Conservation (phyloP, 495 filamentous ascomycete species). For the Podospora fimiseda region DNA sequence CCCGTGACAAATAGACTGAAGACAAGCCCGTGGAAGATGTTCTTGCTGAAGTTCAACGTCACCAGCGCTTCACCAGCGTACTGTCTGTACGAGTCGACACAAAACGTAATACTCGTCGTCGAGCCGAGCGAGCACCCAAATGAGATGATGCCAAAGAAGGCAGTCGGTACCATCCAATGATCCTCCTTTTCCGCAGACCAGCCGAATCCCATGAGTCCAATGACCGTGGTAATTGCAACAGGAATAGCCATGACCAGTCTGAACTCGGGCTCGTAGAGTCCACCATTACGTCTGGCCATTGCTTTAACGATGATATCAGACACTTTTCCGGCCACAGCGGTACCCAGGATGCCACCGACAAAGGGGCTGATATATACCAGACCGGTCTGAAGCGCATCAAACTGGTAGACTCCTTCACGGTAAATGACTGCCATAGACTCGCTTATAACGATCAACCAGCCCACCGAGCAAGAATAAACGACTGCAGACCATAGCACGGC, state of each 20-base stretch:
- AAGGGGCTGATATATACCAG: constrained; percentile 89
- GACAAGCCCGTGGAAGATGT: constrained; percentile 80
- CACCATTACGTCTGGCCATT: constrained; percentile 80
- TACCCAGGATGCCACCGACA: constrained; percentile 81
- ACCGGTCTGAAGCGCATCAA: constrained; percentile 72
- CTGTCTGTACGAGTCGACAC: constrained; percentile 87
- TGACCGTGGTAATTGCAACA: constrained; percentile 68
- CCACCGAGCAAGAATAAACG: constrained; percentile 83
- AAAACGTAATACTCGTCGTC: constrained; percentile 93
- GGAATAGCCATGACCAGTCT: constrained; percentile 86
- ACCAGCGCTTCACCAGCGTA: constrained; percentile 94
- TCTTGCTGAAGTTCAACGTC: constrained; percentile 92
- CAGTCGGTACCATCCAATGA: constrained; percentile 82
- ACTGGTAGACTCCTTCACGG: constrained; percentile 64
- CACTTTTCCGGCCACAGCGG: constrained; percentile 82
- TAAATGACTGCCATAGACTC: constrained; percentile 78
- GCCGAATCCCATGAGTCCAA: constrained; percentile 89
- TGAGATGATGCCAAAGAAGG: constrained; percentile 88
- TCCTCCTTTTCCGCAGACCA: constrained; percentile 76
- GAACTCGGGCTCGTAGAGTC: constrained; percentile 95
- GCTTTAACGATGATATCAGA: constrained; percentile 75
- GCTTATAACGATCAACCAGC: constrained; percentile 90
- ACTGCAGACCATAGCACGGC: constrained; percentile 84
- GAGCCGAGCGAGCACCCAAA: constrained; percentile 90
- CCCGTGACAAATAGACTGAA: constrained; percentile 88